phyloP scores from a whole-genome alignment of 768 basidiomycete species.

The Floccularia luteovirens region DNA sequence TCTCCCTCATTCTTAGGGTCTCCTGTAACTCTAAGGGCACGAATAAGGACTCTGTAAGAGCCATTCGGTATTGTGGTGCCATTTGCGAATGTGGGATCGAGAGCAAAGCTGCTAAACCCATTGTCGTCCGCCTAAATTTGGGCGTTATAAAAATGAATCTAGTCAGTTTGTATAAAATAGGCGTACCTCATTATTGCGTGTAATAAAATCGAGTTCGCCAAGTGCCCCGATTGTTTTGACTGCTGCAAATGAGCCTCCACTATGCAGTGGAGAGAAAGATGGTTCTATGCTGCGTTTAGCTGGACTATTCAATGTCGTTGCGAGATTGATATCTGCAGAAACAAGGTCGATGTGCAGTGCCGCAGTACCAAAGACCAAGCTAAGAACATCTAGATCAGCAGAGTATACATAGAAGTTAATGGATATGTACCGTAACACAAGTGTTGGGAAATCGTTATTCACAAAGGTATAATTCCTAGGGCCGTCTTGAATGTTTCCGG shows the following conservation, averaged over 20 bases:
- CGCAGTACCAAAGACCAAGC: conserved; percentile 43
- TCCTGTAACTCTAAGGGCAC: conserved; percentile 34
- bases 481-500: conserved; percentile 28
- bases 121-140: no score
- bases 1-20: conserved; percentile 31
- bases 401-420: not conserved
- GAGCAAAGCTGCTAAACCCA: conserved; percentile 18
- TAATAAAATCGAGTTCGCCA: conserved; percentile 34
- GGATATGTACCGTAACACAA: conserved; percentile 27
- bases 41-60: conserved; percentile 27
- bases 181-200: conserved; percentile 38
- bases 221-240: conserved; percentile 39
- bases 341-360: conserved; percentile 41
- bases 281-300: conserved; percentile 5
- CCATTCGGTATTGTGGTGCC: conserved; percentile 36
- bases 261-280: conserved; percentile 26
- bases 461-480: conserved; percentile 41
- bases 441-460: conserved; percentile 28
- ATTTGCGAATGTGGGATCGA: conserved; percentile 32
- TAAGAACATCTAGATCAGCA: conserved; percentile 7
- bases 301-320: conserved; percentile 27
- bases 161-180: no score
- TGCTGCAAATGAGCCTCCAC: conserved; percentile 28
- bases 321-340: conserved; percentile 28
- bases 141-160: no score